Base-by-base conservation (phyloP, 2,329 filamentous ascomycete genomes). In the Beauveria varroae region DNA sequence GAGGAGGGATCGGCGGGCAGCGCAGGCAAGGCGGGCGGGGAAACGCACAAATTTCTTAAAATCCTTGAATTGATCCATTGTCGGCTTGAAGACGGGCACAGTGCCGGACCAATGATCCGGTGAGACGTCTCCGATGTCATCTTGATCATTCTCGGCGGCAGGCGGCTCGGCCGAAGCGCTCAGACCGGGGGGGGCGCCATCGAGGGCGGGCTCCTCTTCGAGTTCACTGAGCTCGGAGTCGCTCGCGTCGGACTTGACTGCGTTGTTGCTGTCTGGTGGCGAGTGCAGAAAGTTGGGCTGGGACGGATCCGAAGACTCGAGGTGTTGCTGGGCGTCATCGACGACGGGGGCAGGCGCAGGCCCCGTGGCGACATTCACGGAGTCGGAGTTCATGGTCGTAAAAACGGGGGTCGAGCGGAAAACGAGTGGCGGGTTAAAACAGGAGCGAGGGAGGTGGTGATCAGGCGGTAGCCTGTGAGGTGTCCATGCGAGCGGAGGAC, bases 1-100 rank as follows among this genome's bases (percentile, higher is more conserved):
- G 12, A 40, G 24, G 9, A 40, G 12, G 7, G 30, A 28, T 26
- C 22, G 12, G 28, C n/a, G 46, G 47, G 14, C 12, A 16, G 37
- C 51, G 16, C 37, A 47, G 20, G 50, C 37, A 41, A 37, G 34
- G 49, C 24, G n/a, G 24, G 37, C 34, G 9, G 57, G 51, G 50
- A 50, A 63, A 78, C 84, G 66, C 79, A 98, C 89, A 73, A 96
- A 98, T 72, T 85, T 86, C 76, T 93, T 89, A 75, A 99, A 99
- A 76, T 95, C 91, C 70, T 86, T 87, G 77, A 98, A 98, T 76
- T 99, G 92, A 64, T 89, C 84, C 91, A 97, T 96, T 63, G 89
- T 93, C 75, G 95, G 95, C 75, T 88, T 93, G 77, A 99, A 99
- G 63, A 99, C 89, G 9, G 95, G 93, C 41, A 99, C 89, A 64